These are phyloP conservation scores for Fraxinus sp. DNA, from an alignment of 305 asterid genomes.

Conservation along the genomic window DNA sequence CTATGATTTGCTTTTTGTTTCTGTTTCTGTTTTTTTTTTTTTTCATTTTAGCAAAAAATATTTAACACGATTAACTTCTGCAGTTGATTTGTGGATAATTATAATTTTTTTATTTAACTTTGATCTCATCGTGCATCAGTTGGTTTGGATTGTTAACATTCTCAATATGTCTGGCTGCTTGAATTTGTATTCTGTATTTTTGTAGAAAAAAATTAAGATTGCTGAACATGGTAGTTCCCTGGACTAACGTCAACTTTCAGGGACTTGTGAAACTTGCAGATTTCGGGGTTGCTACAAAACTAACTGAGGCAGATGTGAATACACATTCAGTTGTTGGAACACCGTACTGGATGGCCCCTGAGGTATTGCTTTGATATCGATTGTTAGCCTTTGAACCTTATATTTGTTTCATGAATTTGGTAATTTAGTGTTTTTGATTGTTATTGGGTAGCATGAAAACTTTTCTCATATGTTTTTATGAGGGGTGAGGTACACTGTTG, in stretches of 20 bases:
- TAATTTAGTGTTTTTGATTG: constrained; percentile 15
- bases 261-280: constrained; percentile 99
- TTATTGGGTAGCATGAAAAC: constrained; percentile 3
- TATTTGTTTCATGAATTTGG: constrained; percentile 9
- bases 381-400: constrained; percentile 20
- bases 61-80: background rate
- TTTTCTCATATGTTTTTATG: constrained; percentile 2
- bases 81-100: background rate
- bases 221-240: constrained; percentile 22
- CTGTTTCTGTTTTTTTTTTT: background rate
- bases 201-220: constrained; percentile 1
- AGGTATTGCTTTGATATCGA: constrained; percentile 45
- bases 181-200: background rate
- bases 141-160: background rate
- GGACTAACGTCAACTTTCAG: constrained; percentile 60
- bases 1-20: background rate
- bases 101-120: background rate
- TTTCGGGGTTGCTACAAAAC: constrained; percentile 97
- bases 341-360: constrained; percentile 99
- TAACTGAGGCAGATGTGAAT: constrained; percentile 88
- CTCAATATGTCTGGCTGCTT: background rate
- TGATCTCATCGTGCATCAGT: background rate
- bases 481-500: constrained; percentile 1
- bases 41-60: background rate
- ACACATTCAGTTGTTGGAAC: constrained; percentile 99